Evolutionary conservation across 176 grass and related monocot species (phyloP).

Genomic region (Pontederia paniculata): DNA sequence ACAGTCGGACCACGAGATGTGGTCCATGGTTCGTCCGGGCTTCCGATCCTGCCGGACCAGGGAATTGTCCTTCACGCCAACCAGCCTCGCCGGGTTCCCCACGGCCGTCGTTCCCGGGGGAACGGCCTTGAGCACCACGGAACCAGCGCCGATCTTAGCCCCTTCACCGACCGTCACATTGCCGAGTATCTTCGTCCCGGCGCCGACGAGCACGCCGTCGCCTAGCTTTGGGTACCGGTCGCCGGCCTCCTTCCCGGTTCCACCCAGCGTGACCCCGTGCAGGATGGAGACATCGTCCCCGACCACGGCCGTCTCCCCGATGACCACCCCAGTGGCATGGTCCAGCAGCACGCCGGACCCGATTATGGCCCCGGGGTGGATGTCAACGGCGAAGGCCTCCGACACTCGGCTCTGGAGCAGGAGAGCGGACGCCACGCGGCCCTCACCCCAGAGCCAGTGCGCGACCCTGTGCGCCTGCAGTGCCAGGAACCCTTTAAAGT

Average conservation of each 20-base stretch:
- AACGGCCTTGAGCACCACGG: slow-evolving; percentile 58
- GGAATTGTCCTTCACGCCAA: slow-evolving; percentile 25
- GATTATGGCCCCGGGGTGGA: slow-evolving; percentile 81
- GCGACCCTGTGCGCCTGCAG: slow-evolving; percentile 77
- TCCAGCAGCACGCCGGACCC: slow-evolving; percentile 74
- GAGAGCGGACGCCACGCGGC: slow-evolving; percentile 37
- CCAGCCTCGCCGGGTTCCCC: slow-evolving; percentile 52
- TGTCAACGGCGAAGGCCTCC: slow-evolving; percentile 93
- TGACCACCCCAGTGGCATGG: slow-evolving; percentile 84
- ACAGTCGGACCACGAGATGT: slow-evolving; percentile 2
- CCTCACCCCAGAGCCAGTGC: slow-evolving; percentile 53
- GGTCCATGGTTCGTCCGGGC: slow-evolving; percentile 57
- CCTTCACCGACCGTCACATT: slow-evolving; percentile 47
- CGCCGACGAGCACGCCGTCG: slow-evolving; percentile 69
- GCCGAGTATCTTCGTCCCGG: slow-evolving; percentile 65
- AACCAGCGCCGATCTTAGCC: slow-evolving; percentile 59
- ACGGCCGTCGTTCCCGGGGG: slow-evolving; percentile 42
- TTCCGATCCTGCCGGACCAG: slow-evolving; percentile 22
- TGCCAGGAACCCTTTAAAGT: slow-evolving; percentile 95
- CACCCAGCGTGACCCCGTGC: slow-evolving; percentile 62
- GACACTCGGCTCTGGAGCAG: slow-evolving; percentile 77
- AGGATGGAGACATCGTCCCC: slow-evolving; percentile 63
- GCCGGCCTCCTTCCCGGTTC: slow-evolving; percentile 54
- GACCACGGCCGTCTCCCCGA: slow-evolving; percentile 80
- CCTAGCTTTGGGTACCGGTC: slow-evolving; percentile 82